Conservation (phyloP, 257 asterid genomes). For the Solanum appendiculatum region DNA sequence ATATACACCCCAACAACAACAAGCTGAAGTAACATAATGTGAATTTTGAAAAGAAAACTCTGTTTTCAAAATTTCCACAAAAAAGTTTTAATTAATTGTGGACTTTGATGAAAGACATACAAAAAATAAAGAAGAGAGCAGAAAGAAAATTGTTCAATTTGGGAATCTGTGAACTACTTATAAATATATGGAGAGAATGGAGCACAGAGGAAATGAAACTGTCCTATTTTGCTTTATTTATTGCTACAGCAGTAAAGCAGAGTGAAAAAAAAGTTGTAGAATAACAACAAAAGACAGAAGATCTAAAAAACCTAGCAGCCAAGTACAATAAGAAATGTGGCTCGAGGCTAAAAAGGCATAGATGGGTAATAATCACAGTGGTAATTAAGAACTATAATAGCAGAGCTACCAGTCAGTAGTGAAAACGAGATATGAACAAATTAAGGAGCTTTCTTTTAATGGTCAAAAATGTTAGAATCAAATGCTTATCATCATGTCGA, state of each 20-base stretch:
- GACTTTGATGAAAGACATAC: not conserved
- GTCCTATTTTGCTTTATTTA: not conserved
- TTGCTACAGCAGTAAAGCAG: not conserved
- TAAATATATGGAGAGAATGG: not conserved
- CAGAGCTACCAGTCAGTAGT: not conserved
- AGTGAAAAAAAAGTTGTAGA: not conserved
- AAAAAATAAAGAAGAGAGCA: not conserved
- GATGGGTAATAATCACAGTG: not conserved
- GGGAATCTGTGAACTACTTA: not conserved
- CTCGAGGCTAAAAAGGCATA: not conserved
- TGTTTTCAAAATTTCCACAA: too few species aligned
- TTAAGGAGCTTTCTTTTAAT: not conserved
- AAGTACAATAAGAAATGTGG: not conserved
- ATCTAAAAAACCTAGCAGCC: not conserved
- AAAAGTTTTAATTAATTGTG: not conserved
- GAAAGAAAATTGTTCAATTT: not conserved
- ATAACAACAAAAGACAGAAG: not conserved
- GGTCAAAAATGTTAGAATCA: not conserved
- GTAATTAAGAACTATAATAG: not conserved
- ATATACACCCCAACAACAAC: not conserved
- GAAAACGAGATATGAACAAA: not conserved
- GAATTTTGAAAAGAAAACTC: too few species aligned
- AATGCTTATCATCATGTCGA: not conserved
- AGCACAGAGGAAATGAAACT: not conserved
- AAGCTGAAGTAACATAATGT: not conserved